Base-by-base conservation (phyloP, 2,329 filamentous ascomycete species). In the Metarhizium sp. region DNA sequence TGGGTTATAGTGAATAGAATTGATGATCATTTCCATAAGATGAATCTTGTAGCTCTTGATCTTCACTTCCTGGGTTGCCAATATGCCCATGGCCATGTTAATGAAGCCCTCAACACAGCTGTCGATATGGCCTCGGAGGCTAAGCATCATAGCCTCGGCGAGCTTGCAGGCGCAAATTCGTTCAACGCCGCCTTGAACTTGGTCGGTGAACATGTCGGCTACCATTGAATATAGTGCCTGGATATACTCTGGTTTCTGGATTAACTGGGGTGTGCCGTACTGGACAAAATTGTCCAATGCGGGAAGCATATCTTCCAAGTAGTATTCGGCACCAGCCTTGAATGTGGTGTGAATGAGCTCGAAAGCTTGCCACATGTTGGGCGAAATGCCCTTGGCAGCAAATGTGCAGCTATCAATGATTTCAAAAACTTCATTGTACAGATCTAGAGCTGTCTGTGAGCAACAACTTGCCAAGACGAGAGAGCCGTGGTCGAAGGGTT, bases 331-430 rank as follows among this genome's bases (percentile, higher is more conserved):
- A 45, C 94, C 94, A 57, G 90, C 88, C 75, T 97, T 97, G 78
- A 99, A 99, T 1, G 92, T 96, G 61, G 89, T 84, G 73, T 97
- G 92, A 60, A 99, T 95, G 48, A 97, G 81, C 74, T 96, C 92
- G 69, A 99, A 99, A 2, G 94, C 92, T 72, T 92, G 86, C 94
- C 94, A 99, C 94, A 99, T 99, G 46, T 90, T 95, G 10, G 87
- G 84, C 1, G 94, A 96, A 62, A 99, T 97, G 57, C 84, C 82
- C 78, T 97, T 99, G 59, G 94, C 92, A 11, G 94, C 90, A 69
- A 97, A 99, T 7, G 94, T 99, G 78, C 94, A 99, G 78, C 91
- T 96, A 71, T 99, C 94, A 63, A 99, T 95, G 64, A 99, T 99
- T 73, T 99, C 94, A 63, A 99, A 99, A 5, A 97, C 85, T 69